Evolutionary conservation across 2,329 filamentous ascomycete species (phyloP).

Genomic region (Stachybotrys echinatus): DNA sequence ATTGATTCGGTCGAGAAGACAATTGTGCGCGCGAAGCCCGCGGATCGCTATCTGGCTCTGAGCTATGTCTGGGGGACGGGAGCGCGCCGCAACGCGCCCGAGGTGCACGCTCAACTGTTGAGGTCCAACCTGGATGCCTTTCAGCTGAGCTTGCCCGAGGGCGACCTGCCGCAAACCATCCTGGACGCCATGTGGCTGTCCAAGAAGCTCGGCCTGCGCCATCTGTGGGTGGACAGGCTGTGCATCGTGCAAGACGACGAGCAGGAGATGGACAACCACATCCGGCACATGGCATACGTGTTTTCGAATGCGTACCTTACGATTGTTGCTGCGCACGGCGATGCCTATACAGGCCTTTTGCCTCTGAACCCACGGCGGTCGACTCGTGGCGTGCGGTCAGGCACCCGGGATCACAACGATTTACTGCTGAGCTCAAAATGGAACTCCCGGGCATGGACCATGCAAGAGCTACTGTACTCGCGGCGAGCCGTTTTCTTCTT

Average conservation of each 20-base stretch:
- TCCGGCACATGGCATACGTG: constrained; percentile 38
- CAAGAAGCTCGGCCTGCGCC: constrained; percentile 34
- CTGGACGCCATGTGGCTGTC: constrained; percentile 39
- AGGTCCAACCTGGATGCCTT: constrained; percentile 30
- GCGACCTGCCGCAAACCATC: constrained; percentile 34
- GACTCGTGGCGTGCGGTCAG: constrained; percentile 15
- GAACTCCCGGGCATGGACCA: constrained; percentile 36
- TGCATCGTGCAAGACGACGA: constrained; percentile 40
- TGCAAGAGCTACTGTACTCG: constrained; percentile 37
- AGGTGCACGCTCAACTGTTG: constrained; percentile 24
- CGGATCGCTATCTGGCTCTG: constrained; percentile 37
- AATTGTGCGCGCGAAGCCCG: constrained; percentile 30
- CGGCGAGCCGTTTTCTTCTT: constrained; percentile 38
- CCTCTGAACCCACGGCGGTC: constrained; percentile 28
- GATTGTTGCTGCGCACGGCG: constrained; percentile 36
- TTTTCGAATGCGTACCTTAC: constrained; percentile 40
- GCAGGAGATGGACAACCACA: constrained; percentile 30
- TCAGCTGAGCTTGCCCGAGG: constrained; percentile 27
- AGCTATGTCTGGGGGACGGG: constrained; percentile 38
- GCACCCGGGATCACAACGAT: constrained; percentile 27
- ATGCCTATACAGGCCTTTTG: constrained; percentile 30
- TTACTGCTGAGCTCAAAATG: constrained; percentile 31
- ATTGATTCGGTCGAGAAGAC: constrained; percentile 33
- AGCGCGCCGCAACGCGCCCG: constrained; percentile 17
- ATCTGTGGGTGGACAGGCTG: constrained; percentile 41